Evolutionary conservation across 257 asterid genomes (phyloP), one percentile per base, ranked within the genome.

Genomic region (Anisodus tanguticus): DNA sequence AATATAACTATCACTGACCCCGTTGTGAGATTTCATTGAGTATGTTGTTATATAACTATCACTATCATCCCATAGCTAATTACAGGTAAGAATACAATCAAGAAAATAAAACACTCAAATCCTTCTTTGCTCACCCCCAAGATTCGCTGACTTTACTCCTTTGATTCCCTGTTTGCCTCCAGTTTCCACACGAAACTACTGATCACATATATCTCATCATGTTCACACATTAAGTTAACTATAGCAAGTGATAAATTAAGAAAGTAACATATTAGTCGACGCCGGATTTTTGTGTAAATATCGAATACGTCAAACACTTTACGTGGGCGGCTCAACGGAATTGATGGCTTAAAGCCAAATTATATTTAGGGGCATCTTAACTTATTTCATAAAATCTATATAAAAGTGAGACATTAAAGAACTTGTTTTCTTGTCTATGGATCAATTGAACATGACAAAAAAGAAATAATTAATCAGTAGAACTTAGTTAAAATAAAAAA

Each of bases 1-100:
- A 80, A 83, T 85, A 80, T 86, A 88, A 89, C 92, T 87, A 86
- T 91, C 97, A 86, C 89, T 91, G 87, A 22, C 26, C 26, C 26
- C 26, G 0, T 22, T 22, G 26, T 22, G 26, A 22, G 26, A 22
- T 22, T 22, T 22, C 0, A 22, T 22, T 22, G 26, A 0, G 26
- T 22, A 22, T 22, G 26, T 22, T 22, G 26, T 22, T 22, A 83
- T 85, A 84, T 90, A 88, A 88, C 91, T 87, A 88, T 92, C 95
- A 22, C 26, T 22, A 22, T 93, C 97, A 86, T 80, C 51, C 62
- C 66, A 83, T 87, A 60, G 82, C 85, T 54, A 71, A 80, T 69
- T 69, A 69, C 84, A 78, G 49, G 70, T n/a, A 64, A 79, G 63
- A 82, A 76, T 17, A 84, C 84, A 86, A 88, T 63, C 85, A 76